A percentile compares a stretch with the other conserved stretches of the same genome.
phyloP scores from a whole-genome alignment of 495 filamentous ascomycete species.

The Podospora australis region DNA sequence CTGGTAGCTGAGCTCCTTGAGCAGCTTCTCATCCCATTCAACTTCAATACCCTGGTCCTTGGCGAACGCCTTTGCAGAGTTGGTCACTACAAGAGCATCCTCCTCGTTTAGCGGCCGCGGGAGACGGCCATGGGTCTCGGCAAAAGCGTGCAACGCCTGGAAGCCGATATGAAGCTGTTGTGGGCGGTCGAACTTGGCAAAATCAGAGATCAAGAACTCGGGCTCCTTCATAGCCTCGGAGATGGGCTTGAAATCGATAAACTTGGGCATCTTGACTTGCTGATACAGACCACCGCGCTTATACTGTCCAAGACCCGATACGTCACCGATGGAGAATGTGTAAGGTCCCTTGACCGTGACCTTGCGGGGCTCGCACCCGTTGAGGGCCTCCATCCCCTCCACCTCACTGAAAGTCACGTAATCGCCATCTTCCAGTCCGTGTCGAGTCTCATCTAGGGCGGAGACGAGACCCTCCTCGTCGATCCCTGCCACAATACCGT shows the following conservation, averaged over 20 bases:
- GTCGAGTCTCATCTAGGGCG: conserved; percentile 88
- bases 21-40: conserved; percentile 86
- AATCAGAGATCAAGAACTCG: conserved; percentile 87
- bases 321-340: conserved; percentile 94
- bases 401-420: conserved; percentile 92
- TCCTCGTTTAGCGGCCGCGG: conserved; percentile 76
- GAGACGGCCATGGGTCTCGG: conserved; percentile 60
- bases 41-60: conserved; percentile 62
- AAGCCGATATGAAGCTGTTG: conserved; percentile 87
- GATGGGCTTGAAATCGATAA: conserved; percentile 80
- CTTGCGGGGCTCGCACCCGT: conserved; percentile 75
- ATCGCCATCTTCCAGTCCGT: conserved; percentile 94
- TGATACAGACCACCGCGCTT: conserved; percentile 79
- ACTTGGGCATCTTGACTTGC: conserved; percentile 97
- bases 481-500: conserved; percentile 85
- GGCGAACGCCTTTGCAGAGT: conserved; percentile 63
- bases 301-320: conserved; percentile 79
- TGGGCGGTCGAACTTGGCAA: conserved; percentile 93
- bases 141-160: conserved; percentile 85
- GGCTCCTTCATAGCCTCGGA: conserved; percentile 72
- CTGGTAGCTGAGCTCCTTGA: conserved; percentile 91
- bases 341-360: conserved; percentile 93
- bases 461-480: conserved; percentile 86
- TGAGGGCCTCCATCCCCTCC: conserved; percentile 86
- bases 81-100: conserved; percentile 73